Percentiles rank a stretch among this genome's conserved stretches.
Evolutionary conservation across 495 filamentous ascomycete species (phyloP).

Genomic region (Hypoxylon trugodes): DNA sequence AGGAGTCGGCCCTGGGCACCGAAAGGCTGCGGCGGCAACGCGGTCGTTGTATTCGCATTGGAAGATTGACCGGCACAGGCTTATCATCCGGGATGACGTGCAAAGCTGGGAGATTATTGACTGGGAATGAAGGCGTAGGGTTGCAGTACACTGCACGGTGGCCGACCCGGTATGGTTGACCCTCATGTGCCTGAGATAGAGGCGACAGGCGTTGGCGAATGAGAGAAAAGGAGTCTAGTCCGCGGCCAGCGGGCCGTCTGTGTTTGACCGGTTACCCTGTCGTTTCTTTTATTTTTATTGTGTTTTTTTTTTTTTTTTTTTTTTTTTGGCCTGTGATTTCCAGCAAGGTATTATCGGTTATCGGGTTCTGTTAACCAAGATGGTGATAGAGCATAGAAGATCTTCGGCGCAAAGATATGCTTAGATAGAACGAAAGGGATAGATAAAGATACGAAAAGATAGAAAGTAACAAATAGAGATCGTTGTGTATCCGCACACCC

Average conservation of each 20-base stretch:
- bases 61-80: conserved; percentile 69
- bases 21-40: conserved; percentile 59
- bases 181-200: conserved; percentile 36
- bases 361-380: conserved; percentile 19
- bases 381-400: conserved; percentile 32
- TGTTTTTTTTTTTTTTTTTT: neutral
- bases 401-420: neutral
- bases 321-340: conserved; percentile 36
- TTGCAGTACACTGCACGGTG: conserved; percentile 40
- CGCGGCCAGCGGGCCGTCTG: conserved; percentile 28
- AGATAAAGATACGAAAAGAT: conserved; percentile 1
- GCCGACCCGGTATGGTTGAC: conserved; percentile 28
- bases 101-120: conserved; percentile 65
- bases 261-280: neutral
- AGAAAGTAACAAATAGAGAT: neutral
- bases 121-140: conserved; percentile 57
- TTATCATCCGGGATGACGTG: conserved; percentile 66
- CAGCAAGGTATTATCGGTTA: conserved; percentile 29
- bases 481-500: conserved; percentile 22
- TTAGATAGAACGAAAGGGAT: conserved; percentile 22
- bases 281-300: neutral
- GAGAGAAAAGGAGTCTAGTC: conserved; percentile 22
- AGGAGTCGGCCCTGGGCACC: conserved; percentile 66
- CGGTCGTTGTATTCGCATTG: conserved; percentile 63
- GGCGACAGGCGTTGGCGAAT: conserved; percentile 40